phyloP scores from a whole-genome alignment of 208 protist genomes.

The Trypanosoma melophagium region DNA sequence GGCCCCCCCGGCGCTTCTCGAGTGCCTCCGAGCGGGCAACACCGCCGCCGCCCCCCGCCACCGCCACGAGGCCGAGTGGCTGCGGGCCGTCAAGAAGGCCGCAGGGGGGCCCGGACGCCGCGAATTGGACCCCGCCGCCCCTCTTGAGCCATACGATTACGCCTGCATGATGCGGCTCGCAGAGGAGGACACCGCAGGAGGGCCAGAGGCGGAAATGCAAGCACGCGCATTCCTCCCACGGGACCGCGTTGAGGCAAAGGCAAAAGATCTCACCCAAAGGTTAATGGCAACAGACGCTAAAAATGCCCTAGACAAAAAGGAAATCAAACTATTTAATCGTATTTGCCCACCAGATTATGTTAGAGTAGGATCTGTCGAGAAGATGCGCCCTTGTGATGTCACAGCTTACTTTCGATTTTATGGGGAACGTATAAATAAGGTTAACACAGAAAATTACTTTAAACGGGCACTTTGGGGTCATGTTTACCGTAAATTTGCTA shows the following conservation, averaged over 20 bases:
- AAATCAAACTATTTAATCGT: conserved; percentile 71
- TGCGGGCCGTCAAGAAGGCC: conserved; percentile 58
- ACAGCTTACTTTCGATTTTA: conserved; percentile 76
- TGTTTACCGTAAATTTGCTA: conserved; percentile 81
- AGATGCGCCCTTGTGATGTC: conserved; percentile 81
- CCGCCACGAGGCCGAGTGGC: conserved; percentile 52
- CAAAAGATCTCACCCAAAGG: conserved; percentile 41
- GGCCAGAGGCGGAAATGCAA: conserved; percentile 78
- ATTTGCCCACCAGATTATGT: conserved; percentile 71
- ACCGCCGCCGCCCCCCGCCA: conserved; percentile 42
- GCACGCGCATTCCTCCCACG: conserved; percentile 71
- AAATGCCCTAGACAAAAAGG: conserved; percentile 66
- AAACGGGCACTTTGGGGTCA: conserved; percentile 71
- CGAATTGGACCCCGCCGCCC: conserved; percentile 66
- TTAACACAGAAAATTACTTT: conserved; percentile 47
- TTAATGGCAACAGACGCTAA: conserved; percentile 39
- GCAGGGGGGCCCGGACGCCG: conserved; percentile 60
- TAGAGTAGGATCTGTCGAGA: conserved; percentile 72
- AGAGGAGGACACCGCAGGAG: conserved; percentile 63
- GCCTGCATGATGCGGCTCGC: conserved; percentile 90
- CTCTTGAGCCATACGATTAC: conserved; percentile 74
- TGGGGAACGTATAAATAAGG: conserved; percentile 63
- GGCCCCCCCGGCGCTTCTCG: conserved; percentile 52
- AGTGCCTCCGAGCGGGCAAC: conserved; percentile 63
- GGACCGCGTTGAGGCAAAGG: conserved; percentile 57